phyloP scores from a whole-genome alignment of 1,284 basidiomycete genomes.

The Tilletia setariae region DNA sequence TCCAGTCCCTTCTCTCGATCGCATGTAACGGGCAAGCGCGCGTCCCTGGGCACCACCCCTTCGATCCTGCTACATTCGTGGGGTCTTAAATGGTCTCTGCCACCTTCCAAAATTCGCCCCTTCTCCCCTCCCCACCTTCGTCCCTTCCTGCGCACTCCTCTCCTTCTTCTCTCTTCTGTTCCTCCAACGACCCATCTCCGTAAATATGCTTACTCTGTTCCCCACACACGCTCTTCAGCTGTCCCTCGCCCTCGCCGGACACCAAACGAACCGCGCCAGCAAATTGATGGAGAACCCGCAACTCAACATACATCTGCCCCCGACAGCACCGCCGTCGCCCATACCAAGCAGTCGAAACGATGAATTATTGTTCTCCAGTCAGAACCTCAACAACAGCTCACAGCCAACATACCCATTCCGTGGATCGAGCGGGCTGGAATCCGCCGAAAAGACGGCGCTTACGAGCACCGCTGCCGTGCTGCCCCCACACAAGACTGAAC shows the following conservation, averaged over 20 bases:
- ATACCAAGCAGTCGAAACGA: constrained; percentile 8
- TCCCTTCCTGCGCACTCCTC: background rate
- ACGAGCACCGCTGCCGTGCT: background rate
- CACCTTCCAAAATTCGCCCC: background rate
- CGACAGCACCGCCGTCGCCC: constrained; percentile 13
- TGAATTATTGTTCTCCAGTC: background rate
- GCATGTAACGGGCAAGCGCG: background rate
- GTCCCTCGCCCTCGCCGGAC: constrained; percentile 7
- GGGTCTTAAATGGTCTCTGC: background rate
- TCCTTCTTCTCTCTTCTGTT: background rate
- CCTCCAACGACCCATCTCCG: background rate
- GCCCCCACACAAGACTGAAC: background rate
- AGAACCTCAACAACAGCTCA: background rate
- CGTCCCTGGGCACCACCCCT: background rate
- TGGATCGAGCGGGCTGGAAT: background rate
- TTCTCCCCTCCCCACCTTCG: background rate
- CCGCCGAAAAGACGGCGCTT: constrained; percentile 10
- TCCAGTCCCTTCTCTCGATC: background rate
- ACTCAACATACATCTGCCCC: constrained; percentile 9
- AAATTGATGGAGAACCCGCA: constrained; percentile 12
- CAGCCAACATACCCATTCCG: background rate
- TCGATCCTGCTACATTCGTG: background rate
- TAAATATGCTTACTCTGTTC: background rate
- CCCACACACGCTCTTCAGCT: background rate
- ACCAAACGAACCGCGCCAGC: background rate